Conservation (phyloP, 2,329 filamentous ascomycete genomes). For the Aspergillus sergii region DNA sequence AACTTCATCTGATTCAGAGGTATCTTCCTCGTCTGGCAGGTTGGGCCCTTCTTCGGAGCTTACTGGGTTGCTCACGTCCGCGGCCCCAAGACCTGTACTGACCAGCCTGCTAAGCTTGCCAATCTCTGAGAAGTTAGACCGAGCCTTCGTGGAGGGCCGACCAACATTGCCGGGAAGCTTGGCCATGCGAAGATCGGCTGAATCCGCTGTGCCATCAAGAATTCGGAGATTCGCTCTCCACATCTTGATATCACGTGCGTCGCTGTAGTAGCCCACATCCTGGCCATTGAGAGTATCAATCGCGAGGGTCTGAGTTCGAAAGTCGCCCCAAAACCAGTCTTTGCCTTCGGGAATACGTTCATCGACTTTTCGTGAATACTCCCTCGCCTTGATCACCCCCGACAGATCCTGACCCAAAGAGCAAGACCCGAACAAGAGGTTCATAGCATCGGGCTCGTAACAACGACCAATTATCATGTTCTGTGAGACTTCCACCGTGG, state of each 20-base stretch:
- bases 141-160: conserved; percentile 25
- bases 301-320: conserved; percentile 58
- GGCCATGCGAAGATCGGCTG: conserved; percentile 28
- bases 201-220: conserved; percentile 40
- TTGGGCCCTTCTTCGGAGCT: conserved; percentile 23
- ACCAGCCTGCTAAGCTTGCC: conserved; percentile 45
- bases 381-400: conserved; percentile 50
- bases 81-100: conserved; percentile 36
- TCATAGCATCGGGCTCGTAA: conserved; percentile 54
- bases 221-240: conserved; percentile 52
- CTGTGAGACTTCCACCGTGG: conserved; percentile 52
- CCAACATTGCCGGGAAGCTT: conserved; percentile 33
- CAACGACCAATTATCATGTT: conserved; percentile 57
- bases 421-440: conserved; percentile 46
- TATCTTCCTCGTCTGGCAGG: conserved; percentile 14
- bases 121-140: conserved; percentile 33
- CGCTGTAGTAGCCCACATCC: conserved; percentile 52
- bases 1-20: conserved; percentile 14
- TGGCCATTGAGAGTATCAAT: conserved; percentile 58
- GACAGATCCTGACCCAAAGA: conserved; percentile 49
- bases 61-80: conserved; percentile 28
- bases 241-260: conserved; percentile 47
- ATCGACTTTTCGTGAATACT: conserved; percentile 51
- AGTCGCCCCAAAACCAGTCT: conserved; percentile 61
- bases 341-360: conserved; percentile 50